A percentile compares a stretch with the other conserved stretches of the same genome.
Conservation (phyloP, 352 stramenopile genomes). For the Peronospora tabacina region DNA sequence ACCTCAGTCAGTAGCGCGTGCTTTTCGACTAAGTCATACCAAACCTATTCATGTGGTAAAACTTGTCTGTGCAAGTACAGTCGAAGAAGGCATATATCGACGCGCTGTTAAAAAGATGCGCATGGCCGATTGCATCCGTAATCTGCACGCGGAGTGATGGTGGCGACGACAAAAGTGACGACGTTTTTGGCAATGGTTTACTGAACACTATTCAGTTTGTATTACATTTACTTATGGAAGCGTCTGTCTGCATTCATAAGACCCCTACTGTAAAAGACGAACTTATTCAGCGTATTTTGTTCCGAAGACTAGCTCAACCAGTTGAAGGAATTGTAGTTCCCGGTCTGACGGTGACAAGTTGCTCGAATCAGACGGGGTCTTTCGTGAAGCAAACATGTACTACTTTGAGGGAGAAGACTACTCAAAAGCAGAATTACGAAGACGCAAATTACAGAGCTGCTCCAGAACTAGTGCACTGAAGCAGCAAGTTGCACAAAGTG, state of each 20-base stretch:
- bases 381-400: constrained; percentile 77
- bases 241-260: constrained; percentile 29
- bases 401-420: constrained; percentile 80
- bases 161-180: constrained; percentile 25
- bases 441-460: constrained; percentile 32
- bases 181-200: constrained; percentile 39
- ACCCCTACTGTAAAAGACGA: constrained; percentile 46
- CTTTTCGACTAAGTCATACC: constrained; percentile 64
- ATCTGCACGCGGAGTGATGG: constrained; percentile 33
- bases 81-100: constrained; percentile 77
- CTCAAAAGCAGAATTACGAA: constrained; percentile 32
- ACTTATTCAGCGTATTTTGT: constrained; percentile 48
- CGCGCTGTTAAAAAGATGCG: constrained; percentile 59
- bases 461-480: constrained; percentile 32
- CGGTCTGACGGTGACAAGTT: constrained; percentile 36
- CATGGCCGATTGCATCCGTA: constrained; percentile 66
- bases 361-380: constrained; percentile 45
- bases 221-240: constrained; percentile 57
- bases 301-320: constrained; percentile 13
- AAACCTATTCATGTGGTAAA: constrained; percentile 78
- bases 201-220: constrained; percentile 72
- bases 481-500: constrained; percentile 19
- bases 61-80: constrained; percentile 61
- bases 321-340: neutral
- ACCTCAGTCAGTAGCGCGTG: constrained; percentile 59